Conservation (phyloP, 352 stramenopile species). For the Pythium rishiriense region DNA sequence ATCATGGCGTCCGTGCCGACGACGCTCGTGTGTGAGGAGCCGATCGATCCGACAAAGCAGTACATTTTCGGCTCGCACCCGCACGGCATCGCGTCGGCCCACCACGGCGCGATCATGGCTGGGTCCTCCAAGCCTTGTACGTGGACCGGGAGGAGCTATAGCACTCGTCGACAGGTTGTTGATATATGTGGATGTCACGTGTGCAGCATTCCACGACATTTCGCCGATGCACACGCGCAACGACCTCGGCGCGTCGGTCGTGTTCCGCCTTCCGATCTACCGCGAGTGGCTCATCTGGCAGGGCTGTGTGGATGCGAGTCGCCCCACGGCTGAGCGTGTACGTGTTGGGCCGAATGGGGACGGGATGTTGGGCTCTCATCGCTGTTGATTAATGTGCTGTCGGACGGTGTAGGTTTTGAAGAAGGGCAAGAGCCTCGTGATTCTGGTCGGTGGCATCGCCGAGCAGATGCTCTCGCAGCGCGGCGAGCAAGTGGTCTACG, state of each 20-base stretch:
- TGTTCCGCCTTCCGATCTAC: constrained; percentile 76
- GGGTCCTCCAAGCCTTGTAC: constrained; percentile 52
- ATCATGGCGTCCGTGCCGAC: constrained; percentile 41
- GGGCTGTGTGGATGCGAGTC: constrained; percentile 77
- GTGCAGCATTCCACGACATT: constrained; percentile 64
- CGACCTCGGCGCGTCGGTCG: constrained; percentile 73
- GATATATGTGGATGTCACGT: not conserved
- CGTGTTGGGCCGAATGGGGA: too few species aligned
- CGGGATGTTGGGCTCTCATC: too few species aligned
- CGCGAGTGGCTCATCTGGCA: constrained; percentile 78
- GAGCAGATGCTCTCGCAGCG: constrained; percentile 83
- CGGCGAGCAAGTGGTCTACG: constrained; percentile 77
- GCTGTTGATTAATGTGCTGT: not conserved
- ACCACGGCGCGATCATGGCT: constrained; percentile 65
- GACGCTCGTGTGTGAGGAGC: constrained; percentile 73
- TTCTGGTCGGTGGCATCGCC: constrained; percentile 74
- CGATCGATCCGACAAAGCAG: constrained; percentile 56
- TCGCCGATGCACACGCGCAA: constrained; percentile 60
- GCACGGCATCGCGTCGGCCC: constrained; percentile 67
- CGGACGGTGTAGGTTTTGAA: constrained; percentile 29
- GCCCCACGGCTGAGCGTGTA: constrained; percentile 50
- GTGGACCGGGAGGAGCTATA: not conserved
- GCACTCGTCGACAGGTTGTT: not conserved
- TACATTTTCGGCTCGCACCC: constrained; percentile 83
- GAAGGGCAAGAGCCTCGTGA: constrained; percentile 78